A percentile compares a stretch with the other conserved stretches of the same genome.
Conservation (phyloP, 2,329 filamentous ascomycete species). For the Podosphaera leucotricha region DNA sequence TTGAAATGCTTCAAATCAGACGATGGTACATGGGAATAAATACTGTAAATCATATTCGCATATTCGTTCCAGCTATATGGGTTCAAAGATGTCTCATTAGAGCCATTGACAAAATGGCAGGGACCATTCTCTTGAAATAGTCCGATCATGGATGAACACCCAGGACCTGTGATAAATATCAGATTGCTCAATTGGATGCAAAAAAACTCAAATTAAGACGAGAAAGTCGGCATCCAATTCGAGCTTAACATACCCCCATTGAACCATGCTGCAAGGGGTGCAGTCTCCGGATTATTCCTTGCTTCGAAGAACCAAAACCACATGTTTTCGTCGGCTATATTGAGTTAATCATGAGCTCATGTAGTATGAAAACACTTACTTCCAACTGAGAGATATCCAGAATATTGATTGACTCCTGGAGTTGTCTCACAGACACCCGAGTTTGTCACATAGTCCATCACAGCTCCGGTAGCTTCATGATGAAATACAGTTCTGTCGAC, state of each 20-base stretch:
- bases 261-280: constrained; percentile 22
- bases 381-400: constrained; percentile 26
- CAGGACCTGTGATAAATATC: constrained; percentile 14
- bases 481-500: constrained; percentile 23
- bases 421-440: constrained; percentile 28
- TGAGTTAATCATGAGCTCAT: constrained; percentile 9
- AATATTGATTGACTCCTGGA: constrained; percentile 25
- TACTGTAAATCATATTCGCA: constrained; percentile 19
- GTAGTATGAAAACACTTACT: constrained; percentile 3
- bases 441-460: constrained; percentile 25
- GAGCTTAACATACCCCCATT: constrained; percentile 16
- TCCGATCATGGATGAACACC: constrained; percentile 31
- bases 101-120: constrained; percentile 19
- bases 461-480: constrained; percentile 22
- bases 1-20: not conserved
- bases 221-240: too few relatives aligned
- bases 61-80: constrained; percentile 18
- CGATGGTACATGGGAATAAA: too few relatives aligned
- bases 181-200: not conserved
- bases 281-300: constrained; percentile 23
- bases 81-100: constrained; percentile 20
- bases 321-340: constrained; percentile 8
- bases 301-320: constrained; percentile 33
- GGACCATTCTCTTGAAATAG: constrained; percentile 29
- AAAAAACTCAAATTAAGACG: too few relatives aligned